Base-by-base conservation (phyloP, 345 rosid species). In the Theobroma cacao region DNA sequence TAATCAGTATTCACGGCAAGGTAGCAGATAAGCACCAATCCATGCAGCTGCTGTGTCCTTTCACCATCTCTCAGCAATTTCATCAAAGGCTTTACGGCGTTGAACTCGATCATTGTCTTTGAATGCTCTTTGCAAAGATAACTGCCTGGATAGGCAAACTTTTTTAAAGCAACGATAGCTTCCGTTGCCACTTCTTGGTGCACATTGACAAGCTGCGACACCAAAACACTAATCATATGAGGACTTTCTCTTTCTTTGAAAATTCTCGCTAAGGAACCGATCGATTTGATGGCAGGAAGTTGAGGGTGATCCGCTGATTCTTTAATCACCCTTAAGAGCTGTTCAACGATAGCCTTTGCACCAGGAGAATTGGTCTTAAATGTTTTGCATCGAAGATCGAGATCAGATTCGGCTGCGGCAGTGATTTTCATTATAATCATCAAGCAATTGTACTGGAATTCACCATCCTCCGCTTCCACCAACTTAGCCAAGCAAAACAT, bases 261-360 rank as follows among this genome's bases (percentile, higher is more conserved):
- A 1, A 91, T 95, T 86, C 95, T 84, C 4, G 98, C 95, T 76
- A 95, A 61, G 1, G 91, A 95, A 14, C 98, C 98, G 33, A 95
- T 88, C 2, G 94, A 88, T 74, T 76, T 87, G 50, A 95, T 86
- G 8, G 98, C 95, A 0, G 90, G 88, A 76, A 88, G 81, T 63
- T 83, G 87, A 13, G 20, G 14, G 1, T n/a, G n/a, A n/a, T 36
- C 53, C 17, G 89, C 92, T 20, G 80, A 58, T n/a, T 88, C 81
- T 60, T 83, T 83, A 47, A 90, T 84, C 74, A 93, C 77, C 81
- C 89, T 84, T 74, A 90, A 41, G 30, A 95, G 87, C 84, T 91
- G 95, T 47, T 91, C 92, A 13, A 90, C 89, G 9, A 87, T 93
- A 17, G 94, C 95, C 77, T 90, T 91, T 2, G 95, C 93, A 72